phyloP scores from a whole-genome alignment of 1,284 basidiomycete genomes.

The Marasmius fiardii region DNA sequence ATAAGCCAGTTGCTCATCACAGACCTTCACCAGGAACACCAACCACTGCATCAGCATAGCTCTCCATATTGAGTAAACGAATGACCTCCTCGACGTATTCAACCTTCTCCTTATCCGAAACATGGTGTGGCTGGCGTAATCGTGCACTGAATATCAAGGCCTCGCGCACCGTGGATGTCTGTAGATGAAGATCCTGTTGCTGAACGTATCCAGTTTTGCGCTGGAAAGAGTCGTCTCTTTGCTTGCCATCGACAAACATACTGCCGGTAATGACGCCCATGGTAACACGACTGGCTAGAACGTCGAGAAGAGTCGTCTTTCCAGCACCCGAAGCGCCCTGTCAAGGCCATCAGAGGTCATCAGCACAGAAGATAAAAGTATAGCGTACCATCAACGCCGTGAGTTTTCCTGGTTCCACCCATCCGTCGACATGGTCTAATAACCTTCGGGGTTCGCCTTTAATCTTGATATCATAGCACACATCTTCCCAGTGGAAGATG shows the following conservation, averaged over 20 bases:
- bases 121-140: slow-evolving; percentile 56
- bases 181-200: slow-evolving; percentile 58
- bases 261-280: slow-evolving; percentile 65
- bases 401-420: slow-evolving; percentile 60
- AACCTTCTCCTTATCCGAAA: slow-evolving; percentile 57
- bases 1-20: background rate
- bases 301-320: slow-evolving; percentile 65
- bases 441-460: slow-evolving; percentile 34
- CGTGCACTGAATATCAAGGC: slow-evolving; percentile 66
- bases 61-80: slow-evolving; percentile 62
- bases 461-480: slow-evolving; percentile 51
- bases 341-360: background rate
- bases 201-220: slow-evolving; percentile 58
- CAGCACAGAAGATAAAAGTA: background rate
- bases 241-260: slow-evolving; percentile 59
- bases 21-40: slow-evolving; percentile 57
- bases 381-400: slow-evolving; percentile 37
- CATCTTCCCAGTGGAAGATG: slow-evolving; percentile 31
- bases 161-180: slow-evolving; percentile 60
- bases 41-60: slow-evolving; percentile 63
- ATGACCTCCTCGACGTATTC: slow-evolving; percentile 70
- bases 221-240: slow-evolving; percentile 58
- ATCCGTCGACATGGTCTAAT: slow-evolving; percentile 65
- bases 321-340: slow-evolving; percentile 56
- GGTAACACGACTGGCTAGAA: slow-evolving; percentile 59